phyloP scores from a whole-genome alignment of 768 basidiomycete species.

The Strobilomyces dryophilus region DNA sequence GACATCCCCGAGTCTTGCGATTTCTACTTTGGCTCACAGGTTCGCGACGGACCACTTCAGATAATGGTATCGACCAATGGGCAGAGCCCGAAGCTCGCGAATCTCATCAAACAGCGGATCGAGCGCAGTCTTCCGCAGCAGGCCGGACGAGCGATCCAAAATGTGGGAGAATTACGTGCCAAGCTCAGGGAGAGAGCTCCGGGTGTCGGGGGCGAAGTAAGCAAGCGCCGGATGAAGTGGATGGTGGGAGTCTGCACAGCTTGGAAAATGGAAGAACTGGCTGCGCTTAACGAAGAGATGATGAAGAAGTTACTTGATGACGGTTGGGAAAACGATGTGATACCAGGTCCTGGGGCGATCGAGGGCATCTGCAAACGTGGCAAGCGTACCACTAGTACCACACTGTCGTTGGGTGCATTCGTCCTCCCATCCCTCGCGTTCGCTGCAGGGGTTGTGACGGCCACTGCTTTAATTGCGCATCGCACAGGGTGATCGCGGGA shows the following conservation, averaged over 20 bases:
- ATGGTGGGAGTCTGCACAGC: slow-evolving; percentile 82
- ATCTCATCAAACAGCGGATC: slow-evolving; percentile 69
- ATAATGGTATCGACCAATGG: slow-evolving; percentile 97
- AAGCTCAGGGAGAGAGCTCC: slow-evolving; percentile 77
- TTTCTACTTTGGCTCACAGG: slow-evolving; percentile 96
- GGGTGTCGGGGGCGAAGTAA: slow-evolving; percentile 73
- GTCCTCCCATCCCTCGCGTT: slow-evolving; percentile 37
- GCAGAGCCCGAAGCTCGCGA: slow-evolving; percentile 86
- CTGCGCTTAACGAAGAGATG: slow-evolving; percentile 57
- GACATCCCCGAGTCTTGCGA: slow-evolving; percentile 96
- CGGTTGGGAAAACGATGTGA: slow-evolving; percentile 74
- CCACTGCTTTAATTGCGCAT: slow-evolving; percentile 28
- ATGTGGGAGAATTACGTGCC: slow-evolving; percentile 69
- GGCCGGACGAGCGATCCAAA: slow-evolving; percentile 75
- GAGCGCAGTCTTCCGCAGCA: slow-evolving; percentile 63
- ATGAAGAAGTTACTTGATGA: slow-evolving; percentile 68
- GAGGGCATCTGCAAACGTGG: slow-evolving; percentile 25
- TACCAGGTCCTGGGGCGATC: slow-evolving; percentile 44
- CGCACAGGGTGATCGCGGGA: slow-evolving; percentile 28
- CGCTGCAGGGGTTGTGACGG: slow-evolving; percentile 40
- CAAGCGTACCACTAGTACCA: background rate
- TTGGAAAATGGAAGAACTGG: slow-evolving; percentile 84
- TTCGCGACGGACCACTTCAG: slow-evolving; percentile 87
- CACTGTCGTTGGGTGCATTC: slow-evolving; percentile 10
- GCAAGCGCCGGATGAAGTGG: slow-evolving; percentile 86